A percentile compares a stretch with the other conserved stretches of the same genome.
Evolutionary conservation across 2,329 filamentous ascomycete genomes (phyloP).

Genomic region (Aspergillus eucalypticola): DNA sequence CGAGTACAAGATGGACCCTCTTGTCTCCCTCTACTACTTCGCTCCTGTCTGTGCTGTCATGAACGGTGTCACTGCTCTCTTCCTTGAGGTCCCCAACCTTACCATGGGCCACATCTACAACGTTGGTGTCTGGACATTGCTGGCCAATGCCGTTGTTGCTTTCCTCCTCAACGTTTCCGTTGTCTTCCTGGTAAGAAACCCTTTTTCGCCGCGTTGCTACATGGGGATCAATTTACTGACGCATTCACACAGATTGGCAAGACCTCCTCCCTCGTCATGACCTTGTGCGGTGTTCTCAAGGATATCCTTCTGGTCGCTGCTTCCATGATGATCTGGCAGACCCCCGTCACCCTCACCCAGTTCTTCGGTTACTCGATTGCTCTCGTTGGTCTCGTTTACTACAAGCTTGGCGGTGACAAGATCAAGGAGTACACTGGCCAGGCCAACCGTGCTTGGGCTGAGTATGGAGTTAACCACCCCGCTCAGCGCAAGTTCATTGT

Average conservation of each 20-base stretch:
- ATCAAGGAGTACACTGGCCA: constrained; percentile 76
- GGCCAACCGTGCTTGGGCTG: constrained; percentile 76
- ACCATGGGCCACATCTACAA: constrained; percentile 65
- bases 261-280: constrained; percentile 82
- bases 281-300: constrained; percentile 82
- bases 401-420: constrained; percentile 73
- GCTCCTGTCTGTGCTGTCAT: constrained; percentile 80
- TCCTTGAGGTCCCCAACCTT: constrained; percentile 69
- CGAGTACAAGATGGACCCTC: constrained; percentile 84
- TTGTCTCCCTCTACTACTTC: constrained; percentile 88
- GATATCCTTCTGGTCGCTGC: constrained; percentile 78
- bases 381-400: constrained; percentile 64
- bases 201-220: neutral
- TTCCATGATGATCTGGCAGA: constrained; percentile 77
- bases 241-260: constrained; percentile 68
- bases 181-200: constrained; percentile 72
- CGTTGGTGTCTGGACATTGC: constrained; percentile 65
- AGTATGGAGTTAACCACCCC: constrained; percentile 77
- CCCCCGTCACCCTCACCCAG: constrained; percentile 69
- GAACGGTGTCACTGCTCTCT: constrained; percentile 70
- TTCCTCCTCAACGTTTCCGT: constrained; percentile 81
- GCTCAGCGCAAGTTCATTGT: constrained; percentile 75
- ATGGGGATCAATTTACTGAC: neutral
- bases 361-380: constrained; percentile 77
- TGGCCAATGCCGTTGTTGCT: constrained; percentile 74